phyloP scores from a whole-genome alignment of 2,329 filamentous ascomycete species.

The Didymella lethalis region DNA sequence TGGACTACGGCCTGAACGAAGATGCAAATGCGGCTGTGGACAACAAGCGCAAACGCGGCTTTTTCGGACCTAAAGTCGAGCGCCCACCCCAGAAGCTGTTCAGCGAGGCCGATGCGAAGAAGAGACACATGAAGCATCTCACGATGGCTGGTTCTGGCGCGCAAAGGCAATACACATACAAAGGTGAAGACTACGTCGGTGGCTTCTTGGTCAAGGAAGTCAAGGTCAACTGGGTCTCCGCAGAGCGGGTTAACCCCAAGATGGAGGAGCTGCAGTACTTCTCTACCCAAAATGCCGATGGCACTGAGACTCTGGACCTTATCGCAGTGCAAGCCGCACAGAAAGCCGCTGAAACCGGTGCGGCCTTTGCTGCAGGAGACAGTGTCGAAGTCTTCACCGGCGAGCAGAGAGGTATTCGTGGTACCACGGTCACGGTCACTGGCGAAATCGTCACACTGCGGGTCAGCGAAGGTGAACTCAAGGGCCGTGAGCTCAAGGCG shows the following conservation, averaged over 20 bases:
- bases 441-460: slow-evolving; percentile 90
- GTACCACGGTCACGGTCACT: slow-evolving; percentile 84
- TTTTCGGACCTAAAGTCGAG: slow-evolving; percentile 61
- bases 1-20: slow-evolving; percentile 91
- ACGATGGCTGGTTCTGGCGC: slow-evolving; percentile 61
- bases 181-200: slow-evolving; percentile 87
- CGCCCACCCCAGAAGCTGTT: slow-evolving; percentile 89
- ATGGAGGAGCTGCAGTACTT: slow-evolving; percentile 97
- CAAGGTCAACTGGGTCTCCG: slow-evolving; percentile 84
- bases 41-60: slow-evolving; percentile 78
- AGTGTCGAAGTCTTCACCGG: slow-evolving; percentile 96
- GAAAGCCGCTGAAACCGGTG: slow-evolving; percentile 80
- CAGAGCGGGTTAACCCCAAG: slow-evolving; percentile 89
- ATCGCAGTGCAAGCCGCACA: slow-evolving; percentile 88
- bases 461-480: slow-evolving; percentile 82
- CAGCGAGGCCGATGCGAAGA: slow-evolving; percentile 90
- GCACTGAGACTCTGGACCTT: slow-evolving; percentile 91
- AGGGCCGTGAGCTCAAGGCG: slow-evolving; percentile 87
- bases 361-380: slow-evolving; percentile 90
- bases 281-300: slow-evolving; percentile 85
- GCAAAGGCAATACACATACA: slow-evolving; percentile 80
- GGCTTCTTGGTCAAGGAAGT: slow-evolving; percentile 94
- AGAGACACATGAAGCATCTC: slow-evolving; percentile 75
- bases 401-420: slow-evolving; percentile 90
- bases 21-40: slow-evolving; percentile 65